Evolutionary conservation across 1,139 yeast genomes (phyloP).

Genomic region (Debaryomycetaceae sp.): DNA sequence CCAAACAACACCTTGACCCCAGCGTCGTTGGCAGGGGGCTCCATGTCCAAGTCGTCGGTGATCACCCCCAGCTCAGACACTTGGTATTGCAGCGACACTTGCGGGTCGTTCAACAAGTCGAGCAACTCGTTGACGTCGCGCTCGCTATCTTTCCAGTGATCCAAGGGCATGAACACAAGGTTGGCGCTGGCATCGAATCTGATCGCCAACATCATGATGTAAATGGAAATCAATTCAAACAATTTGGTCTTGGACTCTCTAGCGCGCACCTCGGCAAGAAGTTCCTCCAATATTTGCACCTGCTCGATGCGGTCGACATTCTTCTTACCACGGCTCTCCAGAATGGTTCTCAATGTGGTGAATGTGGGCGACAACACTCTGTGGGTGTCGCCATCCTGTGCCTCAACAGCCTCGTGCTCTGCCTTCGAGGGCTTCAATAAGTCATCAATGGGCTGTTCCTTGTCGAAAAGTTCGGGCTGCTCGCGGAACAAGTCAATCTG

Average conservation of each 20-base stretch:
- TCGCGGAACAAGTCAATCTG: constrained; percentile 59
- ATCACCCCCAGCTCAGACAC: constrained; percentile 74
- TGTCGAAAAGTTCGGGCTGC: constrained; percentile 71
- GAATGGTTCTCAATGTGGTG: constrained; percentile 65
- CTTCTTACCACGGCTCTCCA: constrained; percentile 94
- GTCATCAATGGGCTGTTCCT: constrained; percentile 38
- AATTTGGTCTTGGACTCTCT: constrained; percentile 29
- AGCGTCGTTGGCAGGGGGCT: constrained; percentile 58
- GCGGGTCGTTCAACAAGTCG: constrained; percentile 61
- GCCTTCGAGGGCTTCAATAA: constrained; percentile 16
- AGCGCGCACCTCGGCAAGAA: constrained; percentile 48
- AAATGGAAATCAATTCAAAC: constrained; percentile 75
- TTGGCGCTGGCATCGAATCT: constrained; percentile 77
- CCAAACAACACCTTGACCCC: constrained; percentile 81
- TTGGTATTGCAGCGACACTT: constrained; percentile 43
- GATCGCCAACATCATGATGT: constrained; percentile 79
- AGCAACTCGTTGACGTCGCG: constrained; percentile 61
- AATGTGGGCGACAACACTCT: constrained; percentile 51
- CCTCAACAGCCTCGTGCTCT: constrained; percentile 29
- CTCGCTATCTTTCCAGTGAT: constrained; percentile 75
- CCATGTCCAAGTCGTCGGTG: constrained; percentile 77
- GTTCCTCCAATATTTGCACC: constrained; percentile 62
- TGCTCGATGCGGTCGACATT: constrained; percentile 84
- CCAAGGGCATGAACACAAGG: constrained; percentile 70
- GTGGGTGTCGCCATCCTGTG: constrained; percentile 16